Percentiles rank a stretch among this genome's conserved stretches.
phyloP scores from a whole-genome alignment of 192 early-diverging fungal species.

The Coemansia sp. region DNA sequence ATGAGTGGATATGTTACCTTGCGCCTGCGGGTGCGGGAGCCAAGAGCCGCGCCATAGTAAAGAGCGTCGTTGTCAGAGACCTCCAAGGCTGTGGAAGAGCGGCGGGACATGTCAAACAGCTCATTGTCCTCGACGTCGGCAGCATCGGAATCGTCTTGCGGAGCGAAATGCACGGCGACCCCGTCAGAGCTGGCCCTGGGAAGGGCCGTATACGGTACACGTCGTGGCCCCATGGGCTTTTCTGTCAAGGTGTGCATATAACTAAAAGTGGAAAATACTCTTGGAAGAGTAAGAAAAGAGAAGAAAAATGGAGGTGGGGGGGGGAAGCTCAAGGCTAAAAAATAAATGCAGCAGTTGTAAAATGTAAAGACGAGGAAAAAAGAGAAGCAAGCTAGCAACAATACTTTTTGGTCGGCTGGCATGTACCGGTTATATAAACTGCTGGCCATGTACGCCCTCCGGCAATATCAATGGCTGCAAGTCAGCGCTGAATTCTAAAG shows the following conservation, averaged over 20 bases:
- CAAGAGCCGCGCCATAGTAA: constrained; percentile 45
- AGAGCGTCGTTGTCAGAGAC: constrained; percentile 45
- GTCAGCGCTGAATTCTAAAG: too few species aligned
- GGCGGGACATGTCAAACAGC: constrained; percentile 35
- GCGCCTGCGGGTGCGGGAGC: constrained; percentile 29
- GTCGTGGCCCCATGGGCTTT: constrained; percentile 31
- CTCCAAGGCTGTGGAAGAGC: constrained; percentile 23
- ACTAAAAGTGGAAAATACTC: constrained; percentile 18
- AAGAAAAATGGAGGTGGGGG: neutral
- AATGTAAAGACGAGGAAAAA: neutral
- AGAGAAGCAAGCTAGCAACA: neutral
- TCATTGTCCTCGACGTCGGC: constrained; percentile 51
- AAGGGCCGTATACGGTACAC: constrained; percentile 39
- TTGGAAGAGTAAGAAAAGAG: constrained; percentile 5
- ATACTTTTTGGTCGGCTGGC: neutral
- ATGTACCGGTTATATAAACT: too few species aligned
- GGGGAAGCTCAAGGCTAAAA: neutral
- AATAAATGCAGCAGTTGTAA: constrained; percentile 3
- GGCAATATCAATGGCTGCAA: too few species aligned
- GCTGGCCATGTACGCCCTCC: too few species aligned
- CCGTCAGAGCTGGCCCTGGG: constrained; percentile 23
- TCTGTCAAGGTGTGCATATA: constrained; percentile 8
- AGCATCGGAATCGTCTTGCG: constrained; percentile 21
- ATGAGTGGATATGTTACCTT: constrained; percentile 23
- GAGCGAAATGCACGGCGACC: constrained; percentile 31